A percentile compares a stretch with the other conserved stretches of the same genome.
These are phyloP conservation scores for Gastrolobium villosum DNA, from an alignment of 306 rosid genomes.

Conservation along the genomic window DNA sequence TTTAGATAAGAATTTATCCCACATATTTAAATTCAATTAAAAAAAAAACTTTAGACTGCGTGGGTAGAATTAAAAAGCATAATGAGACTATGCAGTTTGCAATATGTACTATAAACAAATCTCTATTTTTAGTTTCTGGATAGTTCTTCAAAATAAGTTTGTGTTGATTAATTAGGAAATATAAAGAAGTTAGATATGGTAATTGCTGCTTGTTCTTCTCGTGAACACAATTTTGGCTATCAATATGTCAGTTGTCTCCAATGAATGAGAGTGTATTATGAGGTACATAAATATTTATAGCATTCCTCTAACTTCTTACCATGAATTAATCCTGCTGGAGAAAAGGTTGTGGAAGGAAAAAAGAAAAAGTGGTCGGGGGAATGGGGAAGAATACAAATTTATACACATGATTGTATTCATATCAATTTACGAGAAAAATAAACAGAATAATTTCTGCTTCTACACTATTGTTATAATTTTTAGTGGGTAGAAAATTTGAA, in stretches of 20 bases:
- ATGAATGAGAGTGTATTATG: slow-evolving; percentile 7
- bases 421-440: background rate
- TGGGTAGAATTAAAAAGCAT: too few relatives aligned
- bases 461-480: background rate
- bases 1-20: too few relatives aligned
- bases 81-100: too few relatives aligned
- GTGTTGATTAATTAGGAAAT: background rate
- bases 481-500: background rate
- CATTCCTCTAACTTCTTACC: background rate
- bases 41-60: too few relatives aligned
- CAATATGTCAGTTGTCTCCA: slow-evolving; percentile 11
- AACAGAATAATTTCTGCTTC: background rate
- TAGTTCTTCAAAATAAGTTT: slow-evolving; percentile 3
- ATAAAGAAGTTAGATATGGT: slow-evolving; percentile 25
- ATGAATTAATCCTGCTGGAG: slow-evolving; percentile 11
- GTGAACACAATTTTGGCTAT: slow-evolving; percentile 21
- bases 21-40: too few relatives aligned
- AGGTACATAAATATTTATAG: slow-evolving; percentile 26
- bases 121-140: too few relatives aligned
- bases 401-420: slow-evolving; percentile 38
- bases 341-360: background rate
- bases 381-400: background rate
- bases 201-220: slow-evolving; percentile 5
- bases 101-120: too few relatives aligned
- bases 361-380: background rate